Evolutionary conservation across 768 basidiomycete genomes (phyloP).

Genomic region (Tricholoma furcatifolium): DNA sequence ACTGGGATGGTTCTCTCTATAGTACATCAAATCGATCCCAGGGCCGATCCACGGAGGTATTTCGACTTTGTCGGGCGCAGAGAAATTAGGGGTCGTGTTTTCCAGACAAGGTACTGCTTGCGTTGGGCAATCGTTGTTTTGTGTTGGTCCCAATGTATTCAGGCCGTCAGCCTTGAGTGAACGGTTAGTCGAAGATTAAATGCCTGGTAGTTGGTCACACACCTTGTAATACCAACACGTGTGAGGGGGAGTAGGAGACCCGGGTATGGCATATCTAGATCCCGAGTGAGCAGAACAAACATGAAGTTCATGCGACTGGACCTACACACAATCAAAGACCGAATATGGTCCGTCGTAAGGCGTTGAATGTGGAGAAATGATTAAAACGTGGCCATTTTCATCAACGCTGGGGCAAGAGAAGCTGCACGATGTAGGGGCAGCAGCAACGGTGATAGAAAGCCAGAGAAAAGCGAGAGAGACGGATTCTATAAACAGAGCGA

Average conservation of each 20-base stretch:
- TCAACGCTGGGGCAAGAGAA: slow-evolving; percentile 18
- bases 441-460: background rate
- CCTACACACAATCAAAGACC: slow-evolving; percentile 24
- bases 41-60: slow-evolving; percentile 12
- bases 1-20: slow-evolving; percentile 12
- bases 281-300: no score
- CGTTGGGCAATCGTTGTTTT: slow-evolving; percentile 7
- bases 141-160: slow-evolving; percentile 6
- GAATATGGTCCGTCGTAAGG: slow-evolving; percentile 18
- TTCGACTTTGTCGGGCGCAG: slow-evolving; percentile 14
- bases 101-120: slow-evolving; percentile 12
- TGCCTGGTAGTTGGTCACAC: background rate
- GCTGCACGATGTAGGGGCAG: slow-evolving; percentile 12
- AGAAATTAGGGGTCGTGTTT: slow-evolving; percentile 8
- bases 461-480: background rate
- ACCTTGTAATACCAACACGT: slow-evolving; percentile 23
- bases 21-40: slow-evolving; percentile 14
- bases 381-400: slow-evolving; percentile 10
- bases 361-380: slow-evolving; percentile 11
- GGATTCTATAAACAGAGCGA: background rate
- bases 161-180: slow-evolving; percentile 8
- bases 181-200: background rate
- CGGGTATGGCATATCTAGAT: slow-evolving; percentile 17
- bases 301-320: background rate
- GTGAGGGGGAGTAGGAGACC: slow-evolving; percentile 4